These are phyloP conservation scores for Amanita subjunquillea DNA, from an alignment of 768 basidiomycete species.

Conservation along the genomic window DNA sequence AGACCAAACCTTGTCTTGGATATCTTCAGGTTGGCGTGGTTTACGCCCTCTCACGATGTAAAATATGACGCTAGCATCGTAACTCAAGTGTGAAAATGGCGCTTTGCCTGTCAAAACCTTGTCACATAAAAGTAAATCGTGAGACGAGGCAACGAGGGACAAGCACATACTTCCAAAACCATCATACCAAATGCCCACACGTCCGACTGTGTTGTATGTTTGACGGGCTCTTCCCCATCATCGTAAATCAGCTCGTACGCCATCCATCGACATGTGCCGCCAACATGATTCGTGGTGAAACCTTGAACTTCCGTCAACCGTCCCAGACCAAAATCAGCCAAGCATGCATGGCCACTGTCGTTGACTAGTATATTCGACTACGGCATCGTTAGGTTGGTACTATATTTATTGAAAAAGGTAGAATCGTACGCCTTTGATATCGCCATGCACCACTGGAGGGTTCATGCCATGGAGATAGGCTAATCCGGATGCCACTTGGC, in stretches of 20 bases:
- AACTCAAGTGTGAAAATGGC: conserved; percentile 8
- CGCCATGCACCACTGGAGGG: conserved; percentile 22
- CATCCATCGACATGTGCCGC: conserved; percentile 30
- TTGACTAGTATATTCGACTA: conserved; percentile 27
- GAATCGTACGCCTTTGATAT: conserved; percentile 24
- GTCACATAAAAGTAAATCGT: neutral
- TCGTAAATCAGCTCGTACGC: conserved; percentile 20
- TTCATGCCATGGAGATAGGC: conserved; percentile 10
- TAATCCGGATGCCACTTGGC: conserved; percentile 10
- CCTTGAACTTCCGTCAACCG: conserved; percentile 23
- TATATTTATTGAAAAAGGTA: neutral
- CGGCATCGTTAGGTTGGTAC: neutral
- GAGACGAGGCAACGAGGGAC: neutral
- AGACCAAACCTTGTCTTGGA: conserved; percentile 4
- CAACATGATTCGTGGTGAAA: conserved; percentile 22
- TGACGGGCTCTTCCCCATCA: conserved; percentile 7
- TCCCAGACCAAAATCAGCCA: conserved; percentile 31
- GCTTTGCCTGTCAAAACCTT: conserved; percentile 9
- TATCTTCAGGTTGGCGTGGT: conserved; percentile 6
- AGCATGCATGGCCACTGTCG: conserved; percentile 18
- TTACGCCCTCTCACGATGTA: neutral
- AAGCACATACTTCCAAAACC: conserved; percentile 19
- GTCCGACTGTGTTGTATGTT: conserved; percentile 18
- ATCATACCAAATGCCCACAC: conserved; percentile 28
- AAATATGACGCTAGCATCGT: conserved; percentile 9